phyloP scores from a whole-genome alignment of 768 basidiomycete species.

The Russula griseocarnosa region DNA sequence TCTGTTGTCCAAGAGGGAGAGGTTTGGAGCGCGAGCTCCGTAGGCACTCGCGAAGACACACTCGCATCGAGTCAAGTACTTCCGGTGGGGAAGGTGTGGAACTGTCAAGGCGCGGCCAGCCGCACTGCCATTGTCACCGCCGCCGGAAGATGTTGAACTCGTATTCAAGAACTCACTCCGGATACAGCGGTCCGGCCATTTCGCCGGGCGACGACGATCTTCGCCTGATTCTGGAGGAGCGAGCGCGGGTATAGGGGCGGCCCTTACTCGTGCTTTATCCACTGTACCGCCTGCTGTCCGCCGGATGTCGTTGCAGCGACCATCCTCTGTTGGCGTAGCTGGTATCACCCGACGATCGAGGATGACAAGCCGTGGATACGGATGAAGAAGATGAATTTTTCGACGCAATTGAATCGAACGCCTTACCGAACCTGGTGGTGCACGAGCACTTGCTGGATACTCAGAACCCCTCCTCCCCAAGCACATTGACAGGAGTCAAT shows the following conservation, averaged over 20 bases:
- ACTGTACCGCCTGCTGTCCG: background rate
- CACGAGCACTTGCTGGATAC: constrained; percentile 57
- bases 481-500: constrained; percentile 44
- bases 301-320: constrained; percentile 22
- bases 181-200: constrained; percentile 17
- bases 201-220: background rate
- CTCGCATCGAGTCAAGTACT: constrained; percentile 36
- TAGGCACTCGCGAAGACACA: constrained; percentile 55
- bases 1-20: constrained; percentile 85
- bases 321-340: background rate
- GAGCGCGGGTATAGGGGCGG: background rate
- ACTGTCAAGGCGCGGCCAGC: constrained; percentile 28
- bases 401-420: constrained; percentile 87
- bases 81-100: constrained; percentile 31
- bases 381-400: constrained; percentile 96
- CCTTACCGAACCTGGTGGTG: constrained; percentile 70
- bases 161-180: constrained; percentile 1
- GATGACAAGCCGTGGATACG: constrained; percentile 44
- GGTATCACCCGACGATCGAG: constrained; percentile 16
- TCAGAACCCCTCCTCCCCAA: constrained; percentile 36
- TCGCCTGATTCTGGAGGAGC: constrained; percentile 3
- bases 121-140: constrained; percentile 22
- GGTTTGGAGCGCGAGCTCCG: constrained; percentile 75
- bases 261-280: constrained; percentile 13
- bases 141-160: constrained; percentile 21